Conservation (phyloP, 2,329 filamentous ascomycete genomes). For the Cladosporium sp. region DNA sequence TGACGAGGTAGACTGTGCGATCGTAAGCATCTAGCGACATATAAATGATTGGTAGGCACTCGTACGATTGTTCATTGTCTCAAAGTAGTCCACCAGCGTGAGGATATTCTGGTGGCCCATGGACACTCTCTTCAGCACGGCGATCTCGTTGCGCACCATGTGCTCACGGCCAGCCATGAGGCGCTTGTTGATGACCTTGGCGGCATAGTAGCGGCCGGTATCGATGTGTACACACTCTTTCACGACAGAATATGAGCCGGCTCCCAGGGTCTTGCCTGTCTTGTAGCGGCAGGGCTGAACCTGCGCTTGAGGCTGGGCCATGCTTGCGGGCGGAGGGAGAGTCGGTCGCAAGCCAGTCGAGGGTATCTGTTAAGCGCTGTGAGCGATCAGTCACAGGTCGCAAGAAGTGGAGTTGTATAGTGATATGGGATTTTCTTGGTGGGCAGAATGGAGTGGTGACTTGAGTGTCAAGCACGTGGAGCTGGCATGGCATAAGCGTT, state of each 20-base stretch:
- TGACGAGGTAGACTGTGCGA: conserved; percentile 80
- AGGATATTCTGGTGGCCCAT: conserved; percentile 99
- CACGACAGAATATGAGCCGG: conserved; percentile 96
- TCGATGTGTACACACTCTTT: conserved; percentile 99
- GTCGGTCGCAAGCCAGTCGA: neutral
- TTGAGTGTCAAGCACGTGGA: neutral
- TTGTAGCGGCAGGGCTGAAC: conserved; percentile 98
- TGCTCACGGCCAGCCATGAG: conserved; percentile 97
- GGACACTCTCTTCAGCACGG: conserved; percentile 94
- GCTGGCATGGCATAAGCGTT: conserved; percentile 8
- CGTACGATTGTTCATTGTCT: conserved; percentile 95
- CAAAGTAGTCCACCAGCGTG: conserved; percentile 97
- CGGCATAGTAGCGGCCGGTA: conserved; percentile 95
- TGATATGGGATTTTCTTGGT: neutral
- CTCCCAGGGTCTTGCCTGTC: conserved; percentile 95
- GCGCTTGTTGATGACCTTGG: conserved; percentile 98
- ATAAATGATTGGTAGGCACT: neutral
- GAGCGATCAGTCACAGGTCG: neutral
- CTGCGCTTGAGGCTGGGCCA: conserved; percentile 48
- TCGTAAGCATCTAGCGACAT: conserved; percentile 15
- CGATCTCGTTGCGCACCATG: conserved; percentile 99
- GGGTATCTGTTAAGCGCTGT: neutral
- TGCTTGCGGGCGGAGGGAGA: neutral
- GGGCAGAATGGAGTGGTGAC: neutral
- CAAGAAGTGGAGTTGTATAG: neutral